These are phyloP conservation scores for Leucoagaricus sp. DNA, from an alignment of 1,284 basidiomycete species.

Conservation along the genomic window DNA sequence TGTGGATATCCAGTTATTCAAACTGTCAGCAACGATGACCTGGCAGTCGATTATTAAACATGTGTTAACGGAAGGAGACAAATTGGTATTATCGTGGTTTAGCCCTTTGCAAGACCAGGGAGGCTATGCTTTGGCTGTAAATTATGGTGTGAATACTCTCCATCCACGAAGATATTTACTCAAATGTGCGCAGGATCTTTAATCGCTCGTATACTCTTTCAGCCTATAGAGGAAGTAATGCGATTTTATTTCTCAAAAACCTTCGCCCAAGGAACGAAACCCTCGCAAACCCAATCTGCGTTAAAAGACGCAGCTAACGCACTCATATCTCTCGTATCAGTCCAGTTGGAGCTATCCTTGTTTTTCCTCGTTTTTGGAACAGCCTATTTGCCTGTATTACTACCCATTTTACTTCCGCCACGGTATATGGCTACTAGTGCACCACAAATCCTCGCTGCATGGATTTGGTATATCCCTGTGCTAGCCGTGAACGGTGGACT, in stretches of 20 bases:
- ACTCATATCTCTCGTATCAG: slow-evolving; percentile 60
- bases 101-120: slow-evolving; percentile 87
- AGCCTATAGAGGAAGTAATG: slow-evolving; percentile 90
- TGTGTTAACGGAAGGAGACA: slow-evolving; percentile 94
- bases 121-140: slow-evolving; percentile 91
- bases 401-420: slow-evolving; percentile 71
- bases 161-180: not conserved
- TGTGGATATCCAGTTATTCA: slow-evolving; percentile 55
- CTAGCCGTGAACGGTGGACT: slow-evolving; percentile 87
- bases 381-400: slow-evolving; percentile 69
- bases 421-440: slow-evolving; percentile 76
- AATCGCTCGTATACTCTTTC: slow-evolving; percentile 87
- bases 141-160: slow-evolving; percentile 71
- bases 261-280: slow-evolving; percentile 30
- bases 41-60: slow-evolving; percentile 91
- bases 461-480: slow-evolving; percentile 85
- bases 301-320: slow-evolving; percentile 41
- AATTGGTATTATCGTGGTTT: slow-evolving; percentile 82
- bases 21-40: slow-evolving; percentile 79
- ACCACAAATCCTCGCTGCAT: slow-evolving; percentile 71
- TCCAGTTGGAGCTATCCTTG: slow-evolving; percentile 70
- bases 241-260: slow-evolving; percentile 85
- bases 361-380: slow-evolving; percentile 76
- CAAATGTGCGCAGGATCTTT: slow-evolving; percentile 68
- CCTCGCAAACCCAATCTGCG: slow-evolving; percentile 16